These are phyloP conservation scores for Pseudozyma sp. DNA, from an alignment of 1,284 basidiomycete species.

Conservation along the genomic window DNA sequence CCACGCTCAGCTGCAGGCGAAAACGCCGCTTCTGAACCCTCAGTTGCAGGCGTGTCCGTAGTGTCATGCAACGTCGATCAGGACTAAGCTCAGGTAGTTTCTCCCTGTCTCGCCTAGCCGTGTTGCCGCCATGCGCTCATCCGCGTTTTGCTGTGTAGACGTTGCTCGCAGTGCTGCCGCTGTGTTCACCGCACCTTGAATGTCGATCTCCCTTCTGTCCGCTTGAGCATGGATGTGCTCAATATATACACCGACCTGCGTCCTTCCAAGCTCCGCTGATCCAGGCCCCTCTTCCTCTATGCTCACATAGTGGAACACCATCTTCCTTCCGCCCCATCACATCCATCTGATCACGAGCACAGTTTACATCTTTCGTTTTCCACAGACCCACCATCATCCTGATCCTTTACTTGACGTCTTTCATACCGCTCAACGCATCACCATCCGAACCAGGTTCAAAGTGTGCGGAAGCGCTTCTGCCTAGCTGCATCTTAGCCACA, in stretches of 20 bases:
- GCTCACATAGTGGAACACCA: background rate
- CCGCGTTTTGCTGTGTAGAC: constrained; percentile 3
- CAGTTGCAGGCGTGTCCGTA: background rate
- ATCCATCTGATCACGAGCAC: background rate
- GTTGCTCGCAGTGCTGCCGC: constrained; percentile 5
- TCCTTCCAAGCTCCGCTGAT: constrained; percentile 10
- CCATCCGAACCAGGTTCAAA: too few species aligned
- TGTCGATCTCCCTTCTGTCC: background rate
- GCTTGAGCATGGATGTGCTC: background rate
- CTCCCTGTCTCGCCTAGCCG: background rate
- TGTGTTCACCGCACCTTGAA: background rate
- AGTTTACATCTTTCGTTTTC: background rate
- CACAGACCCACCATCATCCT: background rate
- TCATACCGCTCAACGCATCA: too few species aligned
- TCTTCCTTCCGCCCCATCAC: background rate
- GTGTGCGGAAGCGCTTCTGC: too few species aligned
- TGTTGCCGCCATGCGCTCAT: background rate
- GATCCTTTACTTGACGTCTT: background rate
- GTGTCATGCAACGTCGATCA: constrained; percentile 4
- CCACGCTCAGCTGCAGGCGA: background rate
- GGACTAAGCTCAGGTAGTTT: background rate
- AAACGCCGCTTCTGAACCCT: too few species aligned
- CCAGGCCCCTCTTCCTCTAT: background rate
- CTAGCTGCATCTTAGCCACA: too few species aligned
- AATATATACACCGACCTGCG: constrained; percentile 7